phyloP scores from a whole-genome alignment of 2,329 filamentous ascomycete genomes.

The Decorospora gaudefroyi region DNA sequence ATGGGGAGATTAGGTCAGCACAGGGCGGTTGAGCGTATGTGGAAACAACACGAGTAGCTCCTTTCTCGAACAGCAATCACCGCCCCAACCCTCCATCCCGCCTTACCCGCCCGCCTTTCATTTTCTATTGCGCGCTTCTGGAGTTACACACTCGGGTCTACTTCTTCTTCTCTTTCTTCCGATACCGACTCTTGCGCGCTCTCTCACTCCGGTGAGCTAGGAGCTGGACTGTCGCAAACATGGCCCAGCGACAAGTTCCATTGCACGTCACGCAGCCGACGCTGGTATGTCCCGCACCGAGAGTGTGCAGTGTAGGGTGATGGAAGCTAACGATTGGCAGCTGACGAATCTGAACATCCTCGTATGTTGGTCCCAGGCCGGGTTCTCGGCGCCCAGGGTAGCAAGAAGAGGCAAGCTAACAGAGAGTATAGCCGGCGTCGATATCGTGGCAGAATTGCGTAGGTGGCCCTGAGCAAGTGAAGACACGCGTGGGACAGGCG shows the following conservation, averaged over 20 bases:
- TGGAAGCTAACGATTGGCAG: conserved; percentile 44
- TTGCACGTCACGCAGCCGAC: conserved; percentile 79
- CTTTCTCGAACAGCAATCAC: conserved; percentile 36
- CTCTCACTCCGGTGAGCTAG: conserved; percentile 46
- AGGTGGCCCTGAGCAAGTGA: conserved; percentile 48
- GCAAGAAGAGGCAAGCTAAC: conserved; percentile 37
- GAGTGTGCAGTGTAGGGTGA: conserved; percentile 1
- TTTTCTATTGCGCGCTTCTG: conserved; percentile 47
- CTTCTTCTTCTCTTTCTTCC: conserved; percentile 43
- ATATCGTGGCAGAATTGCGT: conserved; percentile 90
- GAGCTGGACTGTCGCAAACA: conserved; percentile 51
- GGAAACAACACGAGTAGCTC: conserved; percentile 32
- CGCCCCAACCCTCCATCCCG: conserved; percentile 32
- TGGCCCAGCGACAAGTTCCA: conserved; percentile 82
- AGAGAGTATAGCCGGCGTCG: conserved; percentile 60
- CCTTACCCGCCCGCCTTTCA: conserved; percentile 40
- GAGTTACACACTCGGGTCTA: conserved; percentile 47
- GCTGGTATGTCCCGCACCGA: conserved; percentile 59
- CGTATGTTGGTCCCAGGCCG: conserved; percentile 44
- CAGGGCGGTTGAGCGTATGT: conserved; percentile 24
- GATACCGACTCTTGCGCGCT: conserved; percentile 41
- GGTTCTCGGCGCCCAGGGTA: conserved; percentile 21
- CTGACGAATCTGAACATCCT: conserved; percentile 55
- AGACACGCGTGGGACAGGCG: conserved; percentile 10
- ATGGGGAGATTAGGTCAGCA: conserved; percentile 17